Percentiles rank a stretch among this genome's conserved stretches.
Evolutionary conservation across 495 filamentous ascomycete species (phyloP).

Genomic region (Neurospora sp.): DNA sequence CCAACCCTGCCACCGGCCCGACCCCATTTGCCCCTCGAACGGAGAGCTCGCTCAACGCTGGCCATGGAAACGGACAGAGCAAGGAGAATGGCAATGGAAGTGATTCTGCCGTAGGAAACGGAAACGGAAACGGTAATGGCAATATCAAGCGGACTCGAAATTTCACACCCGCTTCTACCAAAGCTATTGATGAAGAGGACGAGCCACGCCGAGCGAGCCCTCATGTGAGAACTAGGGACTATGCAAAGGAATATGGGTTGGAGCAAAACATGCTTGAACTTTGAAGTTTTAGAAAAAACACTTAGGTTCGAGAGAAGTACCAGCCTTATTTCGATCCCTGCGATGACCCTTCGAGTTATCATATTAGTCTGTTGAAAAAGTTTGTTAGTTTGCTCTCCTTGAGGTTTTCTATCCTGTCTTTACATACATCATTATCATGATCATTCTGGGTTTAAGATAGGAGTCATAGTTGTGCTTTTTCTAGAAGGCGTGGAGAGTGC

Average conservation of each 20-base stretch:
- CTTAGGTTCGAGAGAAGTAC: neutral
- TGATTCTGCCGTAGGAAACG: neutral
- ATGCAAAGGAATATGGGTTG: neutral
- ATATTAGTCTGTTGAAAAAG: neutral
- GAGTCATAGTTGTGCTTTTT: neutral
- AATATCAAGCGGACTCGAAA: slow-evolving; percentile 29
- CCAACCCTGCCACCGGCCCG: neutral
- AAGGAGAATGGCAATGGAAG: neutral
- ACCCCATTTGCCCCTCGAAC: neutral
- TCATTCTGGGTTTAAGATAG: neutral
- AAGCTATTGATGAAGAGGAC: slow-evolving; percentile 29
- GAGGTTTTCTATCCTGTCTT: neutral
- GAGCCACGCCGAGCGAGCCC: slow-evolving; percentile 27
- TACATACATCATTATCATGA: neutral
- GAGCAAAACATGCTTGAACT: neutral
- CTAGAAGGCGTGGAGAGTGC: neutral
- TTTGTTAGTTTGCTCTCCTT: neutral
- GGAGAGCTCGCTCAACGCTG: neutral
- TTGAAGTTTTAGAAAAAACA: neutral
- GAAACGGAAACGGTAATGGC: neutral
- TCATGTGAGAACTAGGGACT: slow-evolving; percentile 6
- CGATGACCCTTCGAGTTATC: neutral
- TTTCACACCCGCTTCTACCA: slow-evolving; percentile 35
- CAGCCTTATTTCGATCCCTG: neutral
- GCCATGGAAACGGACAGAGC: neutral